Conservation (phyloP, 116 monocot species). For the Papilionanthe hybrid region DNA sequence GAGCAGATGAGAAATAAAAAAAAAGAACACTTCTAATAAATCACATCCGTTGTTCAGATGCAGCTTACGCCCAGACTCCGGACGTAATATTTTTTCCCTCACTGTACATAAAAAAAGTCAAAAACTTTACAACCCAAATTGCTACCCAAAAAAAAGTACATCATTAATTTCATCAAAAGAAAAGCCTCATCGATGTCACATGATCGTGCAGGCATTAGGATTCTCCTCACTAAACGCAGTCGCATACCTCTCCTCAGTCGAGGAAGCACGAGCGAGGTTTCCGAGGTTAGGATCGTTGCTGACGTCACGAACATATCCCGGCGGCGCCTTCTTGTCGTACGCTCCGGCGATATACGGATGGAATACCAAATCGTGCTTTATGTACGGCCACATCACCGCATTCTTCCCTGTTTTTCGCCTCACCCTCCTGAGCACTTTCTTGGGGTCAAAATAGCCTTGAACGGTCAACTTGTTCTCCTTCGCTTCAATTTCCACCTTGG, state of each 20-base stretch:
- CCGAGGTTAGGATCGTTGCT: conserved; percentile 28
- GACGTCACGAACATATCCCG: conserved; percentile 61
- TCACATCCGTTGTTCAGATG: no score
- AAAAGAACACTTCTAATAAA: no score
- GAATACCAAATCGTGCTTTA: conserved; percentile 61
- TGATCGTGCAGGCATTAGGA: conserved; percentile 62
- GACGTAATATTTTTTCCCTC: no score
- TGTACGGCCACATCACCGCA: conserved; percentile 80
- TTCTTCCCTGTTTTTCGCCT: conserved; percentile 54
- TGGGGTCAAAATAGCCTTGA: conserved; percentile 60
- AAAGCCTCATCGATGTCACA: conserved; percentile 27
- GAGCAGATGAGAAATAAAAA: no score
- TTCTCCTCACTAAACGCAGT: conserved; percentile 90
- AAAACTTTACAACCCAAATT: no score
- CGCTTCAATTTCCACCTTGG: conserved; percentile 36
- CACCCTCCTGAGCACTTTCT: conserved; percentile 54
- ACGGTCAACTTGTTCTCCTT: conserved; percentile 86
- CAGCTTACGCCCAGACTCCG: no score
- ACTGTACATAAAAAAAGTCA: no score
- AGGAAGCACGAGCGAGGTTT: conserved; percentile 60
- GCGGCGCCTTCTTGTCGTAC: conserved; percentile 80
- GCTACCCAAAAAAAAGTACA: no score
- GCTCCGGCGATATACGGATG: conserved; percentile 75
- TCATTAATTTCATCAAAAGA: no score
- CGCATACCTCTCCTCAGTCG: conserved; percentile 51